Base-by-base conservation (phyloP, 169 alveolate genomes). In the Eimeria nieschulzi region DNA sequence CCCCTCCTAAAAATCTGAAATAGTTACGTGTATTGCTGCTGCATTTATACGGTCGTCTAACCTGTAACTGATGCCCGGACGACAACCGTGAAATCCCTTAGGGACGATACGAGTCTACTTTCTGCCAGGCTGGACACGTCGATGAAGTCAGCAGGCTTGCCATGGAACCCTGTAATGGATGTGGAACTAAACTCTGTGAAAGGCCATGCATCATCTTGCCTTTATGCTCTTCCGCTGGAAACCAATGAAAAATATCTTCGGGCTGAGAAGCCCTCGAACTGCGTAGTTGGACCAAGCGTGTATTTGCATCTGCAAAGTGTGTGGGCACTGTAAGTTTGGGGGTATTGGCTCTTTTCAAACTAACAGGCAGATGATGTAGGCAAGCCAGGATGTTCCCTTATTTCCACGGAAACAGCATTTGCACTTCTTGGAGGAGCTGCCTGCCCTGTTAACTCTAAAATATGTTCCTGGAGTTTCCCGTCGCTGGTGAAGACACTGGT, bases 11-110 rank as follows among this genome's bases (percentile, higher is more conserved):
- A 12, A 70, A 12, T 46, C 10, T 7, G 46, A 33, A 33, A 33
- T 33, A 33, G 46, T 33, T 33, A 10, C 39, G 86, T 17, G 59
- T 72, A 15, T 25, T 17, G 39, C 33, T n/a, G 75, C 86, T 25
- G 83, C 80, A 17, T 46, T 61, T 73, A 21, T 56, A 23, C 25
- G 39, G 23, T 10, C 21, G 15, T 21, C 91, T n/a, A 78, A 63
- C 96, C 96, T 56, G 95, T 71, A 59, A 94, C 94, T 5, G 93
- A 64, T 15, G 93, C 93, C 64, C 94, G 91, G 25, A 93, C 95
- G 9, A 90, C 72, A 5, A 94, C 78, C 19, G 95, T 94, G 82
- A 94, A 94, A 51, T 94, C 96, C 59, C 91, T 94, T 21, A 94
- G 26, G 23, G 91, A 80, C 53, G 94, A 51, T 9, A 90, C 91